A percentile compares a stretch with the other conserved stretches of the same genome.
These are phyloP conservation scores for Strobilomyces confusus DNA, from an alignment of 768 basidiomycete genomes.

Conservation along the genomic window DNA sequence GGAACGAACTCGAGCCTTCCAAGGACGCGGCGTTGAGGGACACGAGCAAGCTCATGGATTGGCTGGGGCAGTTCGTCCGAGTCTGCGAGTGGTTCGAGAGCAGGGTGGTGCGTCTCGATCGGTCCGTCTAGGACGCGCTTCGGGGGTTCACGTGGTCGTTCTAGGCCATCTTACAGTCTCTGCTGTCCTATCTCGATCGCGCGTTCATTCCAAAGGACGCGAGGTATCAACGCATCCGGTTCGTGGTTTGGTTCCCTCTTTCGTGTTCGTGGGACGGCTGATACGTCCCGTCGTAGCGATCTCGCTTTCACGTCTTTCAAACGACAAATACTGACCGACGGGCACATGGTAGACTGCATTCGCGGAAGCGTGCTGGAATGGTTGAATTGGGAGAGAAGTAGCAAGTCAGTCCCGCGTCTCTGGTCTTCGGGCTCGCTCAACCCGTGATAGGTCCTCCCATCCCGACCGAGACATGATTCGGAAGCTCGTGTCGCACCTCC, in stretches of 20 bases:
- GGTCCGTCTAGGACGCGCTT: not conserved
- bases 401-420: constrained; percentile 24
- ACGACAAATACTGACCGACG: constrained; percentile 47
- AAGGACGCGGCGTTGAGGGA: not conserved
- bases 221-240: constrained; percentile 44
- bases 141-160: constrained; percentile 3
- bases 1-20: constrained; percentile 32
- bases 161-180: constrained; percentile 55
- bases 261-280: not conserved
- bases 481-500: constrained; percentile 53
- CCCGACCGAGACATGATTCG: constrained; percentile 40
- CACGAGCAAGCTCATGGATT: constrained; percentile 37
- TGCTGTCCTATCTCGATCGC: constrained; percentile 72
- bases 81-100: constrained; percentile 61
- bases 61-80: constrained; percentile 56
- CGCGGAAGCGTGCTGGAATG: constrained; percentile 45
- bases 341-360: constrained; percentile 40
- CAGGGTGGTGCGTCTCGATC: constrained; percentile 49
- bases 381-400: constrained; percentile 51
- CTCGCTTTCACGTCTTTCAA: constrained; percentile 57
- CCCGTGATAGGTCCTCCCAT: constrained; percentile 34
- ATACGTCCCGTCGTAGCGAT: constrained; percentile 33
- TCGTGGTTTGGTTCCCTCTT: constrained; percentile 6
- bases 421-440: constrained; percentile 5
- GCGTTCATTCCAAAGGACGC: constrained; percentile 48